Evolutionary conservation across 805 yeast species (phyloP).

Genomic region (Suhomyces sp.): DNA sequence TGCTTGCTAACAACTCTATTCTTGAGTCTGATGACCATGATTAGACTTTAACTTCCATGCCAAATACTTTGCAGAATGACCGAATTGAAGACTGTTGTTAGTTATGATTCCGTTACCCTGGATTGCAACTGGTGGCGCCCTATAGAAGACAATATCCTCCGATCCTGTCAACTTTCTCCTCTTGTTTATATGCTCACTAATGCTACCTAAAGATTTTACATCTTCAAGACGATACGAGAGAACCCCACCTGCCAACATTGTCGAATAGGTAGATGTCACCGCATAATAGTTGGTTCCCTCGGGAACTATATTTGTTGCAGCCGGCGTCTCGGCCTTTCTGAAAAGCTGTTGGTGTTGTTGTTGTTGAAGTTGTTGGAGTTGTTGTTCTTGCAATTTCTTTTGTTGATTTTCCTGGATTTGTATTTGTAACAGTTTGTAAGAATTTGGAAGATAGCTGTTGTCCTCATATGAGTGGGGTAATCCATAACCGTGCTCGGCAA

Average conservation of each 20-base stretch:
- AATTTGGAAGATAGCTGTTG: conserved; percentile 10
- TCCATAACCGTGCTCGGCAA: conserved; percentile 2
- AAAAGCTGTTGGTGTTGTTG: conserved; percentile 17
- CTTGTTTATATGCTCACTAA: conserved; percentile 27
- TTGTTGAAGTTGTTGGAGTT: conserved; percentile 15
- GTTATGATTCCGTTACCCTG: conserved; percentile 17
- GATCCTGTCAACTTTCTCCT: conserved; percentile 15
- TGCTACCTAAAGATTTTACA: conserved; percentile 13
- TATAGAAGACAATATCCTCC: conserved; percentile 54
- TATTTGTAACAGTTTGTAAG: conserved; percentile 16
- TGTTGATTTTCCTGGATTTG: conserved; percentile 17
- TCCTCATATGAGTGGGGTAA: conserved; percentile 3
- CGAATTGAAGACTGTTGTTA: conserved; percentile 45
- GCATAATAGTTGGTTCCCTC: conserved; percentile 23
- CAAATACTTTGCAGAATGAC: conserved; percentile 74
- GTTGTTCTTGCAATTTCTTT: conserved; percentile 14
- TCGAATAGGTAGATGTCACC: conserved; percentile 35
- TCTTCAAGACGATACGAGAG: conserved; percentile 32
- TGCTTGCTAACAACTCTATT: too few relatives aligned
- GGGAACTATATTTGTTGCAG: conserved; percentile 13
- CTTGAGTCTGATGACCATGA: too few relatives aligned
- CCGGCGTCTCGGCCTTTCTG: conserved; percentile 12
- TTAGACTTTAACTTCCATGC: too few relatives aligned
- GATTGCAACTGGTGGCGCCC: conserved; percentile 60
- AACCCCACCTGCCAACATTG: conserved; percentile 38